phyloP scores from a whole-genome alignment of 2,329 filamentous ascomycete genomes.

The Colletotrichum spinosum region DNA sequence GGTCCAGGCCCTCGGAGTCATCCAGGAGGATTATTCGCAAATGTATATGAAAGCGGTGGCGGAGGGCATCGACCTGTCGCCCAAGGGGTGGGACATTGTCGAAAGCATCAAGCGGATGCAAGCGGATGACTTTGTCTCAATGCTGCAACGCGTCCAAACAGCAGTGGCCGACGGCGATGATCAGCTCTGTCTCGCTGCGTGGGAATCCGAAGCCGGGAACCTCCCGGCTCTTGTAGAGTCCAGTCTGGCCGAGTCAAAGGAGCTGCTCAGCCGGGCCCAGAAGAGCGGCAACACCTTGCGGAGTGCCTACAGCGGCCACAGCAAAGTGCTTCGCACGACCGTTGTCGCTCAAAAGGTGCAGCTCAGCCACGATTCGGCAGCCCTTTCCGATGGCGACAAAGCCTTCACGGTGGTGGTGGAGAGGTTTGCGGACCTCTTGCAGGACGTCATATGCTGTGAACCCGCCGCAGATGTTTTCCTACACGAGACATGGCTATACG shows the following conservation, averaged over 20 bases:
- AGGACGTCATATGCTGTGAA: slow-evolving; percentile 49
- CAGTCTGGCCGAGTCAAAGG: slow-evolving; percentile 59
- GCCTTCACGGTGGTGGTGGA: slow-evolving; percentile 76
- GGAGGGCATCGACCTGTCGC: slow-evolving; percentile 62
- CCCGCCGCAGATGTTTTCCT: slow-evolving; percentile 64
- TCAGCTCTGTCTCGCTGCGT: slow-evolving; percentile 51
- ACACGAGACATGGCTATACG: slow-evolving; percentile 81
- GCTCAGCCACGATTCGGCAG: slow-evolving; percentile 79
- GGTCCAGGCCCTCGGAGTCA: slow-evolving; percentile 51
- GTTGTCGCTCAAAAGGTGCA: slow-evolving; percentile 86
- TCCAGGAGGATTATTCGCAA: slow-evolving; percentile 57
- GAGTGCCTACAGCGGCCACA: slow-evolving; percentile 80
- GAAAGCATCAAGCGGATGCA: slow-evolving; percentile 70
- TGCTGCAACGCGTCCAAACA: slow-evolving; percentile 56
- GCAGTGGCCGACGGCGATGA: slow-evolving; percentile 50
- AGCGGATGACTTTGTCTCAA: slow-evolving; percentile 58
- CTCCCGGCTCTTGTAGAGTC: slow-evolving; percentile 50
- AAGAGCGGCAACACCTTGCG: slow-evolving; percentile 66
- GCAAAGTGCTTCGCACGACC: slow-evolving; percentile 78
- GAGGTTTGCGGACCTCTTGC: slow-evolving; percentile 62
- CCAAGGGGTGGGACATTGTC: slow-evolving; percentile 65
- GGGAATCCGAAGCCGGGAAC: slow-evolving; percentile 45
- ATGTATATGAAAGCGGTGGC: slow-evolving; percentile 73
- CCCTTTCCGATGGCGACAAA: slow-evolving; percentile 77
- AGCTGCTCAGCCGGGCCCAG: slow-evolving; percentile 58